Evolutionary conservation across 495 filamentous ascomycete species (phyloP).

Genomic region (Friedmanniomyces simplex): DNA sequence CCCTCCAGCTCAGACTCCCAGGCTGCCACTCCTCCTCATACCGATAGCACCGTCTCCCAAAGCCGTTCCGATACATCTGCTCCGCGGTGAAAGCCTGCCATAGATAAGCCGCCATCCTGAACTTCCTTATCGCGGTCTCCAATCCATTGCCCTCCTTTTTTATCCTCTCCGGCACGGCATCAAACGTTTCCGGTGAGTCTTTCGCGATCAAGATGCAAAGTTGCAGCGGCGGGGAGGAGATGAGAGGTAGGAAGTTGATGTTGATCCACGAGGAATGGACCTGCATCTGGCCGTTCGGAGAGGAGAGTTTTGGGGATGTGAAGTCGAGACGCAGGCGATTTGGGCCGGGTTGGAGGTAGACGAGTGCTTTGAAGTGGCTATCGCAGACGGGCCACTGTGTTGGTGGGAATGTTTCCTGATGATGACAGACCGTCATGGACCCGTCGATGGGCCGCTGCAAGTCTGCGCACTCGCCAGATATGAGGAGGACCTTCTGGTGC

Average conservation of each 20-base stretch:
- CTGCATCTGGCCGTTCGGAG: slow-evolving; percentile 55
- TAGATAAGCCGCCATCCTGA: slow-evolving; percentile 84
- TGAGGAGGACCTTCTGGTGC: slow-evolving; percentile 77
- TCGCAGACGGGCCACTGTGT: slow-evolving; percentile 74
- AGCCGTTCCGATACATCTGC: slow-evolving; percentile 80
- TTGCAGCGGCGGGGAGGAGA: slow-evolving; percentile 66
- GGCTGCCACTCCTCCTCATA: slow-evolving; percentile 90
- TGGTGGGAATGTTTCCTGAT: slow-evolving; percentile 73
- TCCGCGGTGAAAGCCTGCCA: slow-evolving; percentile 95
- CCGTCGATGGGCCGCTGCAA: slow-evolving; percentile 64
- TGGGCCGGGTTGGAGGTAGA: slow-evolving; percentile 77
- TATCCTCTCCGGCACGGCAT: slow-evolving; percentile 63
- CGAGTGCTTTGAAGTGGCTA: slow-evolving; percentile 78
- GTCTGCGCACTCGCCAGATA: slow-evolving; percentile 72
- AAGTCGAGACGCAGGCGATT: slow-evolving; percentile 84
- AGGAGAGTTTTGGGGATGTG: slow-evolving; percentile 63
- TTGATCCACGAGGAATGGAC: slow-evolving; percentile 68
- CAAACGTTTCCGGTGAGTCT: slow-evolving; percentile 79
- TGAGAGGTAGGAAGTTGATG: slow-evolving; percentile 73
- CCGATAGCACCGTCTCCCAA: slow-evolving; percentile 74
- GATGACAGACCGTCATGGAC: slow-evolving; percentile 63
- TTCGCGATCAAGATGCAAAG: slow-evolving; percentile 74
- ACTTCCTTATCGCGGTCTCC: slow-evolving; percentile 72
- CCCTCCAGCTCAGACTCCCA: slow-evolving; percentile 61
- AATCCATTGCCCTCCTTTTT: slow-evolving; percentile 72